Base-by-base conservation (phyloP, 495 filamentous ascomycete genomes). In the Talaromyces liani region DNA sequence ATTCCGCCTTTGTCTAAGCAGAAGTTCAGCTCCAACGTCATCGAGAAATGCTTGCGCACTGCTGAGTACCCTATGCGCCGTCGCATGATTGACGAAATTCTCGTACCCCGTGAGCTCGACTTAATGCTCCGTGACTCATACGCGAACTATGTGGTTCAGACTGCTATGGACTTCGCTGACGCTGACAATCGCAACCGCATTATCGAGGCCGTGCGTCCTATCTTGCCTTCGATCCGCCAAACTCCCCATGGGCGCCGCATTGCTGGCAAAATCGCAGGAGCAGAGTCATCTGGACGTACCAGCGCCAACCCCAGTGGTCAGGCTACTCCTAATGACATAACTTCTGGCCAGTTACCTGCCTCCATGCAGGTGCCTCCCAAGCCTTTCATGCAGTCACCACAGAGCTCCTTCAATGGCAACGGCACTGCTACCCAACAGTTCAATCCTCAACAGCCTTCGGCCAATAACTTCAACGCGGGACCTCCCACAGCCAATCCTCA, bases 1-100 rank as follows among this genome's bases (percentile, higher is more conserved):
- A 86, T 98, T 67, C 75, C 84, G 31, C 75, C 81, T 55, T 79
- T 98, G 10, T 96, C 95, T 4, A 94, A 91, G 76, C 95, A 98
- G 75, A 98, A 98, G 75, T 98, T 98, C 79, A 97, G 92, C 79
- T 97, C 93, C 61, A 98, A 98, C 69, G 94, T 98, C 58, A 91
- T 98, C 63, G 94, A 98, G 77, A 98, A 98, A 75, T 96, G 93
- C 71, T 84, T 98, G 55, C 91, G 93, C 29, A 92, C 88, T 69
- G 86, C 91, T 1, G 83, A 87, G 49, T 70, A 80, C 4, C 73
- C 76, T 4, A 86, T 88, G 47, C 91, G 89, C 68, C 89, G 91
- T 67, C 81, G 87, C 65, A 85, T 98, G 76, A 88, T 96, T 61
- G 83, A 88, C 18, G 93, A 97, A 80, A 87, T 98, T 67, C 78